Evolutionary conservation across 495 filamentous ascomycete species (phyloP), one percentile per base, ranked within the genome.

Genomic region (Clavariopsis aquatica): DNA sequence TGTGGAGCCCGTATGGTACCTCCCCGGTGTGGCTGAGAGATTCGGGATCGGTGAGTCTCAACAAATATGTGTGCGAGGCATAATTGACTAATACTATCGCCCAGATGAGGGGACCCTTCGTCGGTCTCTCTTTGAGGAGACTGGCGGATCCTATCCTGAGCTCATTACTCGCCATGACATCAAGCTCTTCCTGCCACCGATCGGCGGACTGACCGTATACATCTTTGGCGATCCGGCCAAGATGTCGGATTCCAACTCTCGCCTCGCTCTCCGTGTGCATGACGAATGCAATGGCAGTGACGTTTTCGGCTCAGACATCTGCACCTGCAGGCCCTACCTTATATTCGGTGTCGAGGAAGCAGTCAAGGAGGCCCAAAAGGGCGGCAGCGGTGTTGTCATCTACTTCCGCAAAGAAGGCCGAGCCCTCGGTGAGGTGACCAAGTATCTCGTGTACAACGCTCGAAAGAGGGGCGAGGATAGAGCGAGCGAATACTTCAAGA

Each of bases 391-490:
- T 51, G 93, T 98, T 34, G 94, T 98, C 27, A 96, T 98, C 75
- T 98, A 98, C 77, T 98, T 98, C 86, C 90, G 94, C 58, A 98
- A 98, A 77, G 94, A 98, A 77, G 94, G 94, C 10, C 84, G 93
- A 62, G 93, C 94, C 28, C 78, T 97, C 12, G 94, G 94, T n/a
- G 94, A 98, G 77, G 94, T 98, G 24, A 96, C 94, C 53, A 98
- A 98, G 81, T 93, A 93, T 67, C 78, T 98, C 17, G 94, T 98
- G 24, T 98, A 98, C 78, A 98, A 98, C 76, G 94, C 94, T 27
- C 86, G 94, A 24, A 87, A 90, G 75, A 83, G 92, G 64, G 90
- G 92, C 59, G 84, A 86, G 54, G 91, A 95, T 75, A 88, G 89
- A 51, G 94, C 94, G 45, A 93, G 91, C 74, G 96, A 98, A 77